Base-by-base conservation (phyloP, 257 asterid genomes). In the Salvia miltiorrhiza region DNA sequence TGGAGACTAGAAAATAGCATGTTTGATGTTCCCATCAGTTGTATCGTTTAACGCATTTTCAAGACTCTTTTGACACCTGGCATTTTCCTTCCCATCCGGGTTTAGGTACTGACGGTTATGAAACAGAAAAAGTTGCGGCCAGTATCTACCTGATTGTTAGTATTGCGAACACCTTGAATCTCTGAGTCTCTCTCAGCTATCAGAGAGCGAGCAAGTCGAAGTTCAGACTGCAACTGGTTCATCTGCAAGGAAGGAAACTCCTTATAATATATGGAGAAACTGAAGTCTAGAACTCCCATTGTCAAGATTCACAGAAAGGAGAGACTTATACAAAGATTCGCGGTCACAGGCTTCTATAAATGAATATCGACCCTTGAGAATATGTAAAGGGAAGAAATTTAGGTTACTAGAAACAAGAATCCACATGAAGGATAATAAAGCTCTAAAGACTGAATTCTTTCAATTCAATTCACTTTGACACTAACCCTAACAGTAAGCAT, bases 161-260 rank as follows among this genome's bases (percentile, higher is more conserved):
- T 88, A 71, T 40, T 84, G 63, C 86, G 96, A 78, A 90, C 73
- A 50, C 85, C 85, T 72, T 89, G 99, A 67, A 87, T 77, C 71
- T 94, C 99, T 1, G 86, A 68, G 81, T 94, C 99, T 79, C 89
- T 87, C 87, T 94, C 99, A 20, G 92, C 96, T 77, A 94, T 85
- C 79, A 94, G 73, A 63, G 97, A 91, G 71, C 97, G 87, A 49
- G 99, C 96, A 76, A 91, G 97, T 65, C 87, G 82, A 45, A 94
- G 79, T 80, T 94, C 97, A 72, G 99, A 89, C 76, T 91, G 99
- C 80, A 89, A 71, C 57, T 91, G 97, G 78, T 91, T 91, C 95
- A 94, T 87, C 97, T 94, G 88, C 81, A 76, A 75, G 70, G 39
- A 78, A 40, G 65, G 56, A 63, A 74, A 43, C 14, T 53, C 65